These are phyloP conservation scores for Wickerhamomyces sydowiorum DNA, from an alignment of 805 yeast species.

Conservation along the genomic window DNA sequence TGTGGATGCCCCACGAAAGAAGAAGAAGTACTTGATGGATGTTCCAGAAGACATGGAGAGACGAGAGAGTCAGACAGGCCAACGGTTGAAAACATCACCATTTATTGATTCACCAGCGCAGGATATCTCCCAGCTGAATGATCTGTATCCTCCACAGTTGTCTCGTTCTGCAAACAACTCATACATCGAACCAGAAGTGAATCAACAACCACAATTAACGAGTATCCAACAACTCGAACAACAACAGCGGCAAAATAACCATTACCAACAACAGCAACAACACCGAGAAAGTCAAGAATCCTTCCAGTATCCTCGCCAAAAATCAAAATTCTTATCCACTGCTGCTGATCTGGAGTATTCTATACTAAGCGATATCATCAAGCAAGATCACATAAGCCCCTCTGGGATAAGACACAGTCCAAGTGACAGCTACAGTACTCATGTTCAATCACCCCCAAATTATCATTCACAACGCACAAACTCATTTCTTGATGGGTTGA, in stretches of 20 bases:
- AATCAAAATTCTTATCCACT: slow-evolving; percentile 50
- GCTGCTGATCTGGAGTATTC: slow-evolving; percentile 75
- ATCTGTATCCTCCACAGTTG: slow-evolving; percentile 4
- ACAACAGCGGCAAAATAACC: slow-evolving; percentile 3
- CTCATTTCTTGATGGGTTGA: slow-evolving; percentile 1
- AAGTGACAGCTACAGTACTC: slow-evolving; percentile 2
- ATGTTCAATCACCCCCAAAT: slow-evolving; percentile 8
- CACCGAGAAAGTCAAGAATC: background rate
- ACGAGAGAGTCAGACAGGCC: background rate
- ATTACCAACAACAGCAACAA: slow-evolving; percentile 17
- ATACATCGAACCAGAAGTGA: background rate
- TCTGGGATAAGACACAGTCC: background rate
- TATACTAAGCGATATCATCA: slow-evolving; percentile 58
- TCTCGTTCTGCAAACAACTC: background rate
- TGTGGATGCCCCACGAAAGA: slow-evolving; percentile 84
- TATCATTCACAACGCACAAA: background rate
- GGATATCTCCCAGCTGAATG: background rate
- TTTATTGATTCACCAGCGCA: background rate
- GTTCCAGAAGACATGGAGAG: slow-evolving; percentile 31
- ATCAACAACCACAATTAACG: background rate
- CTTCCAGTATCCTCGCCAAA: slow-evolving; percentile 16
- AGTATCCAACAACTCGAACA: background rate
- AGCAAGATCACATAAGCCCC: slow-evolving; percentile 24
- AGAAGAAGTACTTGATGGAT: slow-evolving; percentile 73
- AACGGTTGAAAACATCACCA: background rate